A percentile compares a stretch with the other conserved stretches of the same genome.
These are phyloP conservation scores for Blastobotrys buckinghamii DNA, from an alignment of 1,139 yeast species.

Conservation along the genomic window DNA sequence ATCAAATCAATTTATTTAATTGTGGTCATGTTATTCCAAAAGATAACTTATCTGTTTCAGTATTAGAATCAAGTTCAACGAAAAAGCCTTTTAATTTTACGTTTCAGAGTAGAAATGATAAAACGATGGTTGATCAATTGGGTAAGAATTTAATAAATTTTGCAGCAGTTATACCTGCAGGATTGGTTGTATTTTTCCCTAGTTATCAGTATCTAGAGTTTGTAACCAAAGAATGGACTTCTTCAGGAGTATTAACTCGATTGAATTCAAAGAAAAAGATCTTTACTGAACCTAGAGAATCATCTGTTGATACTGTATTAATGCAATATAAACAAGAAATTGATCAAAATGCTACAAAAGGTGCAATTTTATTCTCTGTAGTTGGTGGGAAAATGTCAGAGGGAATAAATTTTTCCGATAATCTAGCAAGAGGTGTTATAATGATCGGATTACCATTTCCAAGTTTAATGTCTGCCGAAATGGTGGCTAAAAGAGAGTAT, in stretches of 20 bases:
- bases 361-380: conserved; percentile 68
- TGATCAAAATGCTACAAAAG: conserved; percentile 10
- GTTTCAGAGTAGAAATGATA: conserved; percentile 53
- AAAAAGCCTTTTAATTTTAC: conserved; percentile 54
- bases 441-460: conserved; percentile 93
- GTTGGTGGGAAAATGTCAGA: conserved; percentile 94
- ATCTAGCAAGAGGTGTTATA: conserved; percentile 77
- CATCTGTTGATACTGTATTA: conserved; percentile 44
- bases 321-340: conserved; percentile 42
- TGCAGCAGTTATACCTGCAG: conserved; percentile 52
- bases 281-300: conserved; percentile 55
- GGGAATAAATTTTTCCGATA: conserved; percentile 87
- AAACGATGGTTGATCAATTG: conserved; percentile 43
- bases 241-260: conserved; percentile 27
- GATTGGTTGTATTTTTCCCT: conserved; percentile 78
- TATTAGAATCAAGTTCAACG: conserved; percentile 37
- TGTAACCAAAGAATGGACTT: conserved; percentile 49
- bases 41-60: conserved; percentile 56
- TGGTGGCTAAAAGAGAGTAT: conserved; percentile 64
- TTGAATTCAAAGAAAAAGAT: conserved; percentile 24
- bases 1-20: conserved; percentile 47
- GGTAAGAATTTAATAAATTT: conserved; percentile 48
- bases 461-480: conserved; percentile 75
- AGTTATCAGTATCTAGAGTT: conserved; percentile 67
- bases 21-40: conserved; percentile 86